Evolutionary conservation across 495 filamentous ascomycete species (phyloP), one percentile per base, ranked within the genome.

Genomic region (Neurospora sublineolata): DNA sequence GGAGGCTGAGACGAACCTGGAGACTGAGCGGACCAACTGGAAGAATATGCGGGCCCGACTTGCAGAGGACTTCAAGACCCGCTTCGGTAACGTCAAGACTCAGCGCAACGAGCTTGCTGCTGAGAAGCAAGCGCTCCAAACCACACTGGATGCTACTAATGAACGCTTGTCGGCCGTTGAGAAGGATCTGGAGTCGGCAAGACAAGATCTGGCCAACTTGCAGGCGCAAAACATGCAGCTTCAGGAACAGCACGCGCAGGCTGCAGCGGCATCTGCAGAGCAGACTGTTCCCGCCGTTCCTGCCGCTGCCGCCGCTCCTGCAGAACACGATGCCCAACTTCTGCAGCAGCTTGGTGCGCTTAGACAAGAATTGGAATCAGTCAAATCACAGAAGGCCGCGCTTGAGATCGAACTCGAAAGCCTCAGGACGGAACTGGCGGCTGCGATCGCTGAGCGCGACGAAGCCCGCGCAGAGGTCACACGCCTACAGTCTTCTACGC

Each of bases 301-400:
- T 23, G 68, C 30, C 12, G 67, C 73, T 67, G 30, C 72, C 18
- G 20, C 44, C n/a, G 72, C 72, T 6, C 46, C 69, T 6, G 70
- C 76, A 1, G 75, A 75, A 52, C 71, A 79, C 39, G 70, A 80
- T 30, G 69, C 75, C 87, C 84, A 86, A 84, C 81, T 98, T 90
- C 86, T 92, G 90, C 67, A 97, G 81, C 40, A 97, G 78, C 79
- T 99, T 4, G 74, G 76, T 68, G 73, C 16, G 18, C 12, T 77
- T 37, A 71, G 75, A 3, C 74, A 77, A 52, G 82, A 87, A 73
- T 76, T 86, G 36, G 80, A 84, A 6, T 75, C 77, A 52, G 75
- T 88, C 40, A 75, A 72, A 9, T 73, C 79, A 8, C 77, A 84
- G 60, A 85, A 83, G 75, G 77, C 74, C 11, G 71, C 69, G 18